Base-by-base conservation (phyloP, 2,329 filamentous ascomycete species). In the Sporothrix curviconia region DNA sequence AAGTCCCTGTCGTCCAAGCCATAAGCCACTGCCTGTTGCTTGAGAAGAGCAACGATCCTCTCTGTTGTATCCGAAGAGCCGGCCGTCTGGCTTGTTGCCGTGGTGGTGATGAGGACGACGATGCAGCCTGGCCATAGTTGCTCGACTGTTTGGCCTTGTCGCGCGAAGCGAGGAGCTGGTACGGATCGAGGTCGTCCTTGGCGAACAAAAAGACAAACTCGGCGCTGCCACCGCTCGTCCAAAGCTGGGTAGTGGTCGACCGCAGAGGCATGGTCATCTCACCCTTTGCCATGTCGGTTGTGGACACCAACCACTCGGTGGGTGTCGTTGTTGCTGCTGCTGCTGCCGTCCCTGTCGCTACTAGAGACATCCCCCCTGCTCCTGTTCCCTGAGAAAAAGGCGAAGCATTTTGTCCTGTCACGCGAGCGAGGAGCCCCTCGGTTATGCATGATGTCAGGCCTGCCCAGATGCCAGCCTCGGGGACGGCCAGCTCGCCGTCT, bases 301-400 rank as follows among this genome's bases (percentile, higher is more conserved):
- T 82, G 46, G 80, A 76, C 9, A 83, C 73, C 11, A 75, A 71
- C 79, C 80, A 85, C 43, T 75, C 72, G 9, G 37, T 8, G 3
- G 34, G 22, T 7, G 32, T 32, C 2, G n/a, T 14, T 12, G 49
- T 25, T 8, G 15, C 36, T 1, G 39, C 25, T 1, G 19, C 22
- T 2, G 15, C 49, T 3, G 49, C 22, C 19, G 22, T 19, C 7
- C 22, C 22, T 9, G 34, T 15, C 14, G 49, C 49, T 14, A 37
- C 47, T 8, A 50, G 19, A 5, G 47, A 30, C 9, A 11, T 22
- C 4, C 12, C 32, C 11, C 37, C 17, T 11, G 7, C 14, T 11
- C 32, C 47, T 14, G 32, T 37, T 14, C 32, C 25, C n/a, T n/a
- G n/a, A n/a, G n/a, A n/a, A n/a, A n/a, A n/a, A 4, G 49, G 3